Evolutionary conservation across 2,329 filamentous ascomycete species (phyloP).

Genomic region (Microcyclospora tardicrescens): DNA sequence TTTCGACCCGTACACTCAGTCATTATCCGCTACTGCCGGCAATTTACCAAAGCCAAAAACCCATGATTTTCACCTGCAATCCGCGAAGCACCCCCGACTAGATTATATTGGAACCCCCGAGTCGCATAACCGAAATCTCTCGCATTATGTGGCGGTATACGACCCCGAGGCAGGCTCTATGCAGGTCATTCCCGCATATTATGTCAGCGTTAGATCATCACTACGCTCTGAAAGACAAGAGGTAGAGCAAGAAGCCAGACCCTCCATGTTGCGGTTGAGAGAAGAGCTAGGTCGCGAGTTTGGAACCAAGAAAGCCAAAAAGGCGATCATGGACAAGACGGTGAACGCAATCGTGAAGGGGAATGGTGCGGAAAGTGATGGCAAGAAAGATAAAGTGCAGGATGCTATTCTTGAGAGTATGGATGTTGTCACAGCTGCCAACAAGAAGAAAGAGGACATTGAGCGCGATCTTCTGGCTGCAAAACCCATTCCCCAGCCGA

Average conservation of each 20-base stretch:
- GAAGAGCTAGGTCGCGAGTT: constrained; percentile 65
- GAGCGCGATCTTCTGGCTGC: constrained; percentile 49
- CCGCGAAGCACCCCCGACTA: constrained; percentile 46
- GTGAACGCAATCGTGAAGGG: constrained; percentile 52
- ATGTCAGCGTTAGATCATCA: constrained; percentile 41
- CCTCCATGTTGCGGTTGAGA: constrained; percentile 44
- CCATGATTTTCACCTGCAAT: constrained; percentile 46
- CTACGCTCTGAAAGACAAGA: constrained; percentile 33
- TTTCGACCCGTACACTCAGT: constrained; percentile 38
- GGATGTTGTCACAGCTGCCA: constrained; percentile 48
- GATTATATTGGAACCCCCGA: constrained; percentile 40
- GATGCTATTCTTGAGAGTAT: constrained; percentile 51
- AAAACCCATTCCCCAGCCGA: constrained; percentile 61
- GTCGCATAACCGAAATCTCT: constrained; percentile 34
- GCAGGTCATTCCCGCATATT: constrained; percentile 41
- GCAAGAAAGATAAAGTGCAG: constrained; percentile 43
- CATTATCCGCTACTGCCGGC: constrained; percentile 10
- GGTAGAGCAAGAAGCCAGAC: constrained; percentile 19
- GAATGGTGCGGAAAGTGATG: constrained; percentile 31
- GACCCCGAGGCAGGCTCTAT: constrained; percentile 42
- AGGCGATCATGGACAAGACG: constrained; percentile 55
- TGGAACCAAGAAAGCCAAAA: constrained; percentile 75
- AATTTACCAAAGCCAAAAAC: constrained; percentile 22
- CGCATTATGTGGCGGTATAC: constrained; percentile 49
- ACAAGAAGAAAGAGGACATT: constrained; percentile 50